Base-by-base conservation (phyloP, 768 basidiomycete species). In the Harrya chromipes region DNA sequence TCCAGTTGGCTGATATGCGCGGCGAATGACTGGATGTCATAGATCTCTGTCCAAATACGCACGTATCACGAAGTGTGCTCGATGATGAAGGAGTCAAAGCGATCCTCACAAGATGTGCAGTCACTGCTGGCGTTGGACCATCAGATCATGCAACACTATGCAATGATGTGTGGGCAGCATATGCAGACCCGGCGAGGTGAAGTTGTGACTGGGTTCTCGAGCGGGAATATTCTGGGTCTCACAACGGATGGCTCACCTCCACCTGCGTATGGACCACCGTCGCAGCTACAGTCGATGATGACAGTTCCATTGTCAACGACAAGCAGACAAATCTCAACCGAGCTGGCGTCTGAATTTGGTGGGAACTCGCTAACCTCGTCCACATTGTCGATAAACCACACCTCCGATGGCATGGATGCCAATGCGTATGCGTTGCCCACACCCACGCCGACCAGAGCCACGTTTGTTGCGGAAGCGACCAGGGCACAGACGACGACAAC, bases 31-130 rank as follows among this genome's bases (percentile, higher is more conserved):
- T 13, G 14, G 13, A 24, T 29, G 1, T 27, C 4, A 14, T 49
- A 78, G 76, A 54, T 78, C 6, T 72, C 73, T 9, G 70, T 80
- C 35, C 78, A 81, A 47, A 71, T 82, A 39, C 73, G 80, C n/a
- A 80, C 77, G 14, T 70, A 81, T 44, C 76, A 75, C 50, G 71
- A 77, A 47, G 71, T 83, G 6, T 70, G 77, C 42, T 66, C 62
- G 14, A 70, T 72, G 5, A 73, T 50, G 24, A 43, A 40, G 16
- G 63, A 66, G 27, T 60, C 63, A 33, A 62, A 31, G 36, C 56
- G 60, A 23, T 51, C 50, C 23, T 57, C 50, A 11, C 49, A 60
- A 4, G 62, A 65, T n/a, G 53, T 44, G 16, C 58, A 60, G 7
- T 48, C 58, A 23, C 17, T 57, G 2, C 24, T 63, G 12, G 20